A percentile compares a stretch with the other conserved stretches of the same genome.
Conservation (phyloP, 176 grass and related monocot genomes). For the Aegilops speltoides region DNA sequence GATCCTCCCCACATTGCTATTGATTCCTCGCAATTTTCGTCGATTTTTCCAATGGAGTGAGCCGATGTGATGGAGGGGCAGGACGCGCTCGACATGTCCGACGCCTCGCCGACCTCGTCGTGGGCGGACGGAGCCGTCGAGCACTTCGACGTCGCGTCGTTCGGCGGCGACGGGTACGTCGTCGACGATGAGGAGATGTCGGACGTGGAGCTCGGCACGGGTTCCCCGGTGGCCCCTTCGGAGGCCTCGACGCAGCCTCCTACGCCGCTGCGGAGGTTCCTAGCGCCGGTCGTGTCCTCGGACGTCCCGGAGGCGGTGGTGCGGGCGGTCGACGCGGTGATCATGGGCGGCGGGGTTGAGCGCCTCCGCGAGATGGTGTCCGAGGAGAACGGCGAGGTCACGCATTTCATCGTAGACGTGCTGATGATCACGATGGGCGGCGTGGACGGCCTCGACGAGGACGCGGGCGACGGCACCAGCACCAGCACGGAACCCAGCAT, state of each 20-base stretch:
- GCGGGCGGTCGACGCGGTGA: slow-evolving; percentile 81
- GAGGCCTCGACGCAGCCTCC: not conserved
- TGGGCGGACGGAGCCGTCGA: slow-evolving; percentile 31
- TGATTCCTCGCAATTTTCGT: slow-evolving; percentile 29
- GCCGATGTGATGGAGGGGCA: slow-evolving; percentile 60
- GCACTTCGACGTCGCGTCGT: slow-evolving; percentile 35
- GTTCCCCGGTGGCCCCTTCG: slow-evolving; percentile 11
- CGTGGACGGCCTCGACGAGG: slow-evolving; percentile 80
- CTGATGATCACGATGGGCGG: slow-evolving; percentile 92
- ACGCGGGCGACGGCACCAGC: not conserved
- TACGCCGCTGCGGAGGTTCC: slow-evolving; percentile 37
- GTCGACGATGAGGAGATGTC: slow-evolving; percentile 39
- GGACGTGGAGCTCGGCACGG: slow-evolving; percentile 27
- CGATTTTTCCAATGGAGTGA: slow-evolving; percentile 36
- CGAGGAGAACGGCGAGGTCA: slow-evolving; percentile 49
- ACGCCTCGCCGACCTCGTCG: slow-evolving; percentile 31
- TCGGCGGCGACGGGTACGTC: slow-evolving; percentile 28
- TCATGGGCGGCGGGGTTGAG: slow-evolving; percentile 71
- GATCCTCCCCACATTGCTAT: slow-evolving; percentile 31
- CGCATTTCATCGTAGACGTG: slow-evolving; percentile 86
- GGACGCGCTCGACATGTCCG: slow-evolving; percentile 41
- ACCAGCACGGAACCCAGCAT: slow-evolving; percentile 56
- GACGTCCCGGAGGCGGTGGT: slow-evolving; percentile 79
- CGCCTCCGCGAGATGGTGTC: slow-evolving; percentile 69
- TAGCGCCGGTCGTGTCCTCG: slow-evolving; percentile 53